A percentile compares a stretch with the other conserved stretches of the same genome.
phyloP scores from a whole-genome alignment of 2,329 filamentous ascomycete species.

The Intubia oerlemansii region DNA sequence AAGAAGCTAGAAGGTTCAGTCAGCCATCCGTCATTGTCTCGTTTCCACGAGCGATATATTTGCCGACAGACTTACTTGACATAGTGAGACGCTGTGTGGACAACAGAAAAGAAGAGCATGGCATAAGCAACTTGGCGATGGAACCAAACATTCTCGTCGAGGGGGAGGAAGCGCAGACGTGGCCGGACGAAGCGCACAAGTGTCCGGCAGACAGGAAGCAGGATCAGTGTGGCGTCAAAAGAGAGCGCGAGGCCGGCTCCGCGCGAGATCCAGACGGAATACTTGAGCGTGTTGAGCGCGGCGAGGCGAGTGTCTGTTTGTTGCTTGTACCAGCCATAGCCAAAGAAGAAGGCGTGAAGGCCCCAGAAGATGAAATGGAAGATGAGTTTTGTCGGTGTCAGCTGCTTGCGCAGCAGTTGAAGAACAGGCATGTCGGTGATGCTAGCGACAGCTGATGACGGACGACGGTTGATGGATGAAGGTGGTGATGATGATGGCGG shows the following conservation, averaged over 20 bases:
- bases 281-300: conserved; percentile 59
- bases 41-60: too few species aligned
- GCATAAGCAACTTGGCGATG: conserved; percentile 87
- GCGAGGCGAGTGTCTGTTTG: conserved; percentile 43
- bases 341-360: conserved; percentile 61
- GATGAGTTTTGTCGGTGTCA: conserved; percentile 47
- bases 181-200: conserved; percentile 68
- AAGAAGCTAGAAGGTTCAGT: conserved; percentile 82
- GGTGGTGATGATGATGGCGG: too few species aligned
- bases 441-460: too few species aligned
- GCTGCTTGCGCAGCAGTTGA: conserved; percentile 35
- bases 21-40: too few species aligned
- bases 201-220: conserved; percentile 88
- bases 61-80: conserved; percentile 92
- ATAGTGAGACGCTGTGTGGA: conserved; percentile 69
- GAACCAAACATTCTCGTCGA: conserved; percentile 97
- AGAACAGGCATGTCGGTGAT: not conserved
- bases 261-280: conserved; percentile 89
- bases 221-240: conserved; percentile 68
- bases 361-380: conserved; percentile 72
- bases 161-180: conserved; percentile 66
- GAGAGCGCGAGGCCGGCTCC: conserved; percentile 74
- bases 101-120: conserved; percentile 58
- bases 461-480: too few species aligned
- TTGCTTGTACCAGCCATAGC: conserved; percentile 74